A percentile compares a stretch with the other conserved stretches of the same genome.
Evolutionary conservation across 2,329 filamentous ascomycete species (phyloP).

Genomic region (Colletotrichum gigasporum): DNA sequence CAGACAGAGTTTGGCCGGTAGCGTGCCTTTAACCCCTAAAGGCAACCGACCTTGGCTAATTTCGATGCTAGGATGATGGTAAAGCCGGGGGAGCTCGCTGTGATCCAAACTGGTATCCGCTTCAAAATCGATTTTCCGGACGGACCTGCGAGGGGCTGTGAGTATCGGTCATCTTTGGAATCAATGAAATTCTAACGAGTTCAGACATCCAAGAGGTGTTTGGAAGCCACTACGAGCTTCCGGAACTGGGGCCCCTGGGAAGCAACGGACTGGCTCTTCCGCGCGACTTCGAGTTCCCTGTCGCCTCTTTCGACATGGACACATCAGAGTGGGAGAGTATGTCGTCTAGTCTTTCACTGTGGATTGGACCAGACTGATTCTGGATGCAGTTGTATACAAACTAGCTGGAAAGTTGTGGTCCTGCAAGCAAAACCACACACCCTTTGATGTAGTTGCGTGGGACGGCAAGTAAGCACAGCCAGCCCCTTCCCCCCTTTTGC

Average conservation of each 20-base stretch:
- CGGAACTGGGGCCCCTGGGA: conserved; percentile 72
- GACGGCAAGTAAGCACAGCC: conserved; percentile 66
- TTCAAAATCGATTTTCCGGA: conserved; percentile 66
- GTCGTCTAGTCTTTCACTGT: too few relatives aligned
- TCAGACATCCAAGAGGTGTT: conserved; percentile 70
- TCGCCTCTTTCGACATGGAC: conserved; percentile 58
- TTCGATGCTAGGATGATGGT: conserved; percentile 48
- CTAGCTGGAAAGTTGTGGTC: conserved; percentile 67
- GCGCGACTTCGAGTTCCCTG: conserved; percentile 70
- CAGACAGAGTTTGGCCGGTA: conserved; percentile 72
- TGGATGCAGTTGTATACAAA: conserved; percentile 60
- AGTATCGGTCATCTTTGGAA: conserved; percentile 7
- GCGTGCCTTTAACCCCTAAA: conserved; percentile 21
- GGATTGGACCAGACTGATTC: neutral
- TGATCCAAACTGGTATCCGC: conserved; percentile 71
- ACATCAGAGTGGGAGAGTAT: conserved; percentile 34
- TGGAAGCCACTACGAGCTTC: conserved; percentile 69
- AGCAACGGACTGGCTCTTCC: conserved; percentile 71
- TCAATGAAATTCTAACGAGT: conserved; percentile 1
- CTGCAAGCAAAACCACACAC: conserved; percentile 68
- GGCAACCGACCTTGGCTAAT: neutral
- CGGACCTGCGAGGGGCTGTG: conserved; percentile 64
- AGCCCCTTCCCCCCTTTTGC: conserved; percentile 45
- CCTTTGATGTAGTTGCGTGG: conserved; percentile 75
- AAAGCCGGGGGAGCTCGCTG: conserved; percentile 70